Base-by-base conservation (phyloP, 2,329 filamentous ascomycete genomes). In the Polychaeton citri region DNA sequence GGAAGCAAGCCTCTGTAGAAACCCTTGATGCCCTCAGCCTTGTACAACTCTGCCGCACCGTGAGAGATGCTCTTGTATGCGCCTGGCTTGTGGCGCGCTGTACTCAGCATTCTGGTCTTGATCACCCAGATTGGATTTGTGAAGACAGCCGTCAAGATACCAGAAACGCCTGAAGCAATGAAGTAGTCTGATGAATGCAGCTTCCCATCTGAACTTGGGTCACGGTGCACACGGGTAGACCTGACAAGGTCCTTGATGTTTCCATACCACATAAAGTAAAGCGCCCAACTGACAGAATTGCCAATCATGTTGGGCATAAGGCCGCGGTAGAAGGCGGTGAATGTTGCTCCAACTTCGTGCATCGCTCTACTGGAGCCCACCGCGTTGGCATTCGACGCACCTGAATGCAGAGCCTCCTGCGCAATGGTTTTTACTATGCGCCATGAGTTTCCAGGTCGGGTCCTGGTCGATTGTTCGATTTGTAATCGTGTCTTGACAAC, bases 101-200 rank as follows among this genome's bases (percentile, higher is more conserved):
- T 87, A 19, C 86, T 85, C 17, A 96, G 68, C 86, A 98, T 96
- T 43, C 90, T 81, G 6, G 88, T 96, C 66, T 96, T 96, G 57
- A 98, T 76, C 2, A 98, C 90, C 90, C 90, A 98, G 49, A 98
- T 79, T 2, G 90, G 90, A 56, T 96, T 96, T 19, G 90, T 96
- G 45, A 88, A 69, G 19, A 83, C 63, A 30, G 87, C 81, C 2
- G 86, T 93, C 28, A 83, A 59, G 13, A 80, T 66, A 19, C 88
- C 87, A 48, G 72, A 70, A 24, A 63, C 56, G 2, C 71, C 81
- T 21, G 82, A 87, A 3, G 86, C 76, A 32, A 80, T 51, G 55
- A 95, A 88, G 63, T 87, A 94, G 59, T 94, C 85, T 18, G 66
- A 66, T 5, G 75, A 72, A 2, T 68, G 61, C 21, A 84, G 64